Conservation (phyloP, 106 monocot genomes). For the Phalaenopsis aphrodite region DNA sequence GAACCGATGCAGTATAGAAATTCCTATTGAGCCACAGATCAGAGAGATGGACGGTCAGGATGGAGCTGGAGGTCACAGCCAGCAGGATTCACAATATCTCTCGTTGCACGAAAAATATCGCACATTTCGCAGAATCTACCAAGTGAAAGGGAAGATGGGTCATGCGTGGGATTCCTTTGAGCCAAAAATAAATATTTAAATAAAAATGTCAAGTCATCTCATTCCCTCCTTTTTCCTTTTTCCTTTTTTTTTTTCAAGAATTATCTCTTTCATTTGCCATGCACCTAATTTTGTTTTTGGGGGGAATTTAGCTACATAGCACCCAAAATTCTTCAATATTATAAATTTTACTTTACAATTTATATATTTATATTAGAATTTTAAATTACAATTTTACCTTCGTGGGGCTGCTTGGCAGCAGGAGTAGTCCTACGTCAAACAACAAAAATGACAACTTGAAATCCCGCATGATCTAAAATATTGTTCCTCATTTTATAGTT, state of each 20-base stretch:
- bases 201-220: neutral
- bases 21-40: neutral
- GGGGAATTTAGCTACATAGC: too few relatives aligned
- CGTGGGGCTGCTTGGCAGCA: too few relatives aligned
- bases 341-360: too few relatives aligned
- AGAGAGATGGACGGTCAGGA: neutral
- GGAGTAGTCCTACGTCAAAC: too few relatives aligned
- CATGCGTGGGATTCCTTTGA: slow-evolving; percentile 1
- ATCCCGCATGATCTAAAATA: too few relatives aligned
- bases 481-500: too few relatives aligned
- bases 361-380: too few relatives aligned
- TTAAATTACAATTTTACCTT: too few relatives aligned
- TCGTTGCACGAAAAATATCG: neutral
- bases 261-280: neutral
- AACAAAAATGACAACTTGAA: too few relatives aligned
- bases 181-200: neutral
- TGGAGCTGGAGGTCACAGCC: slow-evolving; percentile 1
- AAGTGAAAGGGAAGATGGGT: neutral
- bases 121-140: neutral
- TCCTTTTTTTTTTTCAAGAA: neutral
- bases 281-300: neutral
- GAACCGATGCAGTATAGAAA: neutral
- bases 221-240: neutral
- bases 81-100: neutral
- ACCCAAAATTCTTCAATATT: too few relatives aligned